Conservation (phyloP, 148 eudicot genomes). For the Diospyros kaki region DNA sequence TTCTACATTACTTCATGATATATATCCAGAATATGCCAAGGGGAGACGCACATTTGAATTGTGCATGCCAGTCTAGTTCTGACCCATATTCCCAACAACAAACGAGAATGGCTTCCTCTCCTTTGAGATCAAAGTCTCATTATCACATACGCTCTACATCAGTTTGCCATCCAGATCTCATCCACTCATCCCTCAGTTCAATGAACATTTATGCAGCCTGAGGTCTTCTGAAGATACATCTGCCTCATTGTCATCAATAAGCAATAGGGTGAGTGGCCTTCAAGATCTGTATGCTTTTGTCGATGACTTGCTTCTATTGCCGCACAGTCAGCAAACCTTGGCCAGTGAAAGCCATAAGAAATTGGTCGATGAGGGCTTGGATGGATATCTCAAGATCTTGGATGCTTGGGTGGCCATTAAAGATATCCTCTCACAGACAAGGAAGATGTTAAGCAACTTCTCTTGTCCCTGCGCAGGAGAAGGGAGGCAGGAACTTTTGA, state of each 20-base stretch:
- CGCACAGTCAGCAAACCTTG: constrained; percentile 13
- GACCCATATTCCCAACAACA: neutral
- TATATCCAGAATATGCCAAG: neutral
- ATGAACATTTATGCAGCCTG: constrained; percentile 31
- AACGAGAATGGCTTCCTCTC: constrained; percentile 14
- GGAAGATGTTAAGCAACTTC: constrained; percentile 31
- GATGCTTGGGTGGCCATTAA: constrained; percentile 37
- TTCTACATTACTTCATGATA: neutral
- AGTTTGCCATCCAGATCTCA: constrained; percentile 32
- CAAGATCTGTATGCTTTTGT: constrained; percentile 21
- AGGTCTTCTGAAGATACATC: constrained; percentile 34
- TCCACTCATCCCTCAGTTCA: constrained; percentile 20
- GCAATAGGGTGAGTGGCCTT: constrained; percentile 25
- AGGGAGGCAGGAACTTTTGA: constrained; percentile 23
- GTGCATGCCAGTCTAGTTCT: neutral
- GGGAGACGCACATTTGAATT: neutral
- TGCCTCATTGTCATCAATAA: constrained; percentile 34
- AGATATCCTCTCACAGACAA: constrained; percentile 29
- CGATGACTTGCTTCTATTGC: constrained; percentile 23
- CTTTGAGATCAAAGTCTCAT: constrained; percentile 16
- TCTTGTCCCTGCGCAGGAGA: constrained; percentile 37
- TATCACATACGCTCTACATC: constrained; percentile 24
- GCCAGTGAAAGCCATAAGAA: neutral
- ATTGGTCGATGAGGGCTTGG: constrained; percentile 19
- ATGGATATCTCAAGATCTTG: constrained; percentile 37